Evolutionary conservation across 2,329 filamentous ascomycete genomes (phyloP).

Genomic region (Aureobasidium sp.): DNA sequence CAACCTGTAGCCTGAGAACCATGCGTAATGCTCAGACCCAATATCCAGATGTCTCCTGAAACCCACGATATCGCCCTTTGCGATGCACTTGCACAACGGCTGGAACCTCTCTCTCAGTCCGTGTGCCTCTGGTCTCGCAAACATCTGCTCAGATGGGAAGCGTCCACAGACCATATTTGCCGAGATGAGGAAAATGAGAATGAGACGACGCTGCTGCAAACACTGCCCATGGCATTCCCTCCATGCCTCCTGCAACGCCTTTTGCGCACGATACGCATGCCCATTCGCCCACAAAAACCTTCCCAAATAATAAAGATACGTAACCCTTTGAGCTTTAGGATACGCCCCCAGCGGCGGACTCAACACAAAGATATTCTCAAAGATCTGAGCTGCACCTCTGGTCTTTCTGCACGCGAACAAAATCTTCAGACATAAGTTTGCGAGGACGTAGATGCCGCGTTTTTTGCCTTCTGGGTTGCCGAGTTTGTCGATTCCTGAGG

Average conservation of each 20-base stretch:
- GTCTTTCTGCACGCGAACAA: constrained; percentile 83
- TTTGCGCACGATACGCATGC: constrained; percentile 70
- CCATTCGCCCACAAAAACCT: constrained; percentile 81
- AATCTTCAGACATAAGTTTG: constrained; percentile 82
- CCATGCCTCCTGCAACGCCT: constrained; percentile 73
- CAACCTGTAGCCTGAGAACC: constrained; percentile 70
- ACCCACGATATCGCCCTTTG: constrained; percentile 63
- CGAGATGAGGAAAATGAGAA: constrained; percentile 77
- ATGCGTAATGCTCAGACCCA: constrained; percentile 51
- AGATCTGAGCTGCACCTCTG: constrained; percentile 77
- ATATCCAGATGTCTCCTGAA: constrained; percentile 63
- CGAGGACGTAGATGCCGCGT: constrained; percentile 86
- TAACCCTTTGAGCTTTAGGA: constrained; percentile 78
- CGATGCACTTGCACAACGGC: constrained; percentile 66
- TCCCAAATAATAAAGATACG: constrained; percentile 90
- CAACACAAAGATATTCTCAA: constrained; percentile 77
- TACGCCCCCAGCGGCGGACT: constrained; percentile 76
- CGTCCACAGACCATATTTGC: constrained; percentile 78
- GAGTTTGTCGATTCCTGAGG: constrained; percentile 41
- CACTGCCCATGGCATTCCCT: constrained; percentile 57
- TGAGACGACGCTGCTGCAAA: constrained; percentile 63
- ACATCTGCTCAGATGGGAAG: constrained; percentile 63
- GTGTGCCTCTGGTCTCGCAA: constrained; percentile 63
- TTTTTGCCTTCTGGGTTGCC: constrained; percentile 68
- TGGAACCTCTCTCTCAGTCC: constrained; percentile 60